Evolutionary conservation across 768 basidiomycete genomes (phyloP).

Genomic region (Agaricus sinodeliciosus): DNA sequence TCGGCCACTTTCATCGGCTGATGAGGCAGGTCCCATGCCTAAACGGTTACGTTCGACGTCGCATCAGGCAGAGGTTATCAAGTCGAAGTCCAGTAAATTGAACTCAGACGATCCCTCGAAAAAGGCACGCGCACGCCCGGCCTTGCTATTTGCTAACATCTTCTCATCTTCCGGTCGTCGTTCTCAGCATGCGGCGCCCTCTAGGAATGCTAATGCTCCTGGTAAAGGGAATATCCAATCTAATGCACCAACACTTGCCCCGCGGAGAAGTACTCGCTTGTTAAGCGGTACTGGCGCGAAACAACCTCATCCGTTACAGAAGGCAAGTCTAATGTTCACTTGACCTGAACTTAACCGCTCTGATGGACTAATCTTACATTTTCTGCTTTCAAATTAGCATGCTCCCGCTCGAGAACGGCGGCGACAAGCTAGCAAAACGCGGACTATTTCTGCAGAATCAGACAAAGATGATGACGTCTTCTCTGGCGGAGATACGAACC

Average conservation of each 20-base stretch:
- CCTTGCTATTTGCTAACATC: constrained; percentile 80
- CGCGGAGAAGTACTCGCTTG: constrained; percentile 71
- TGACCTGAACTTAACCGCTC: neutral
- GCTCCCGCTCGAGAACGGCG: constrained; percentile 48
- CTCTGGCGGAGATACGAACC: constrained; percentile 39
- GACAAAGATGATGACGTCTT: constrained; percentile 63
- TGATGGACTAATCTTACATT: constrained; percentile 8
- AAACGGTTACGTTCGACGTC: constrained; percentile 68
- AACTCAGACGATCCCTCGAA: constrained; percentile 66
- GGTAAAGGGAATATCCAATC: constrained; percentile 47
- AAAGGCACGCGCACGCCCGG: constrained; percentile 90
- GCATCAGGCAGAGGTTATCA: constrained; percentile 45
- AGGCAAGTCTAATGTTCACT: constrained; percentile 35
- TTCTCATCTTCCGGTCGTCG: constrained; percentile 82
- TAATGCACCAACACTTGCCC: constrained; percentile 35
- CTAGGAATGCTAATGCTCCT: constrained; percentile 45
- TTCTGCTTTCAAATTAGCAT: constrained; percentile 12
- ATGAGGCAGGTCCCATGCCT: constrained; percentile 72
- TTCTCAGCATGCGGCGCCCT: constrained; percentile 66
- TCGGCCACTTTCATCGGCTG: constrained; percentile 75
- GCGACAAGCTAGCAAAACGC: constrained; percentile 45
- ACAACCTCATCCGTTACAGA: constrained; percentile 34
- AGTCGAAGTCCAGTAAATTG: constrained; percentile 55
- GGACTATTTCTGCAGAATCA: constrained; percentile 60
- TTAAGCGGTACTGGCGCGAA: constrained; percentile 52